Evolutionary conservation across 306 rosid genomes (phyloP), one percentile per base, ranked within the genome.

Genomic region (Mimosa pudica): DNA sequence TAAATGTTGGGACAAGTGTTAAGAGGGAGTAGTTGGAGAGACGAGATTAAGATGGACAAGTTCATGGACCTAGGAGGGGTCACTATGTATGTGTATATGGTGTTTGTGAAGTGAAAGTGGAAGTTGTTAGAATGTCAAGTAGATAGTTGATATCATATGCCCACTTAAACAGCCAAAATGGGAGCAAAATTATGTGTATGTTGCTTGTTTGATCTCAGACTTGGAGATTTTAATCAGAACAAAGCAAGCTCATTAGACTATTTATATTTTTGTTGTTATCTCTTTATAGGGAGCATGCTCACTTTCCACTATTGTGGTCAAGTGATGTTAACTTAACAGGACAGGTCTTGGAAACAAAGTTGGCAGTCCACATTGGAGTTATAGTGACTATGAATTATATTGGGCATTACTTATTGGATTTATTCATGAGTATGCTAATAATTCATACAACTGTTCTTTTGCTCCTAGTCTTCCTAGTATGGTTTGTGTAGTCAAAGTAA

Each of bases 41-140:
- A 79, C 78, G 78, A 77, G 77, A 51, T 14, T 83, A 52, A 83
- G 11, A 76, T 85, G 91, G 89, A 82, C 91, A 90, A 89, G 88
- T 92, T 90, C 90, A 92, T 85, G 90, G 92, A 81, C 71, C 82
- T 88, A 63, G 72, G 79, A 60, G 76, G 84, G 77, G 55, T 72
- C 44, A 12, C 44, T 10, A 13, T 52, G 16, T 52, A 14, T 51
- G 7, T 52, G 6, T 52, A 6, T 32, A 69, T 52, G 52, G 36
- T 77, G 0, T 13, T 52, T 49, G 16, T 18, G 58, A 83, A 88
- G 81, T 80, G 84, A 81, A 78, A 86, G 84, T 83, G 81, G 80
- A 81, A 83, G 86, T 84, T 81, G 90, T 88, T 83, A 82, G 89
- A 11, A 72, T 81, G 88, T 86, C 73, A 78, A 69, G 83, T 60